Evolutionary conservation across 2,329 filamentous ascomycete species (phyloP).

Genomic region (Juglanconis juglandina): DNA sequence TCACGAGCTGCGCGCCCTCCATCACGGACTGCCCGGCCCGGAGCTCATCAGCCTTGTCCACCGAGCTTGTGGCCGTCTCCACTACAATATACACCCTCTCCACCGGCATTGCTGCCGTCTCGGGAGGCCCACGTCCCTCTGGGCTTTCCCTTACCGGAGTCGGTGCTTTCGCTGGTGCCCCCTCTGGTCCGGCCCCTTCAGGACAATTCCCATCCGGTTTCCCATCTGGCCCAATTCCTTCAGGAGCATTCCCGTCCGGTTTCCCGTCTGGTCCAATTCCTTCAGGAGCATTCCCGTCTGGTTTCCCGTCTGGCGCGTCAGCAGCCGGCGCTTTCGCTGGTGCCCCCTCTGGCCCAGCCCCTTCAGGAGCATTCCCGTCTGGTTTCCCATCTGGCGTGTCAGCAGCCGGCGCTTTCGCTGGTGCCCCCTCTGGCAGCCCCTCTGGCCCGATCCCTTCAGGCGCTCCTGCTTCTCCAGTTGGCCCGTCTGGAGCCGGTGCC

Average conservation of each 20-base stretch:
- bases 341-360: not conserved
- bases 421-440: not conserved
- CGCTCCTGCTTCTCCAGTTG: not conserved
- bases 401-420: not conserved
- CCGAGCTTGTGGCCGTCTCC: constrained; percentile 11
- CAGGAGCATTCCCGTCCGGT: not conserved
- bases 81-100: constrained; percentile 11
- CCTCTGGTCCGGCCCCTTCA: not conserved
- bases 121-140: not conserved
- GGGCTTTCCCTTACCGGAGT: not conserved
- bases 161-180: not conserved
- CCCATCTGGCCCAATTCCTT: not conserved
- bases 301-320: not conserved
- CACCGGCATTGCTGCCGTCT: not conserved
- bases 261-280: not conserved
- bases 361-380: not conserved
- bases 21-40: constrained; percentile 16
- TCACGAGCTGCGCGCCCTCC: constrained; percentile 15
- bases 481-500: not conserved
- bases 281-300: not conserved
- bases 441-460: not conserved
- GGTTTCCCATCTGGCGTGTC: not conserved
- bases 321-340: not conserved
- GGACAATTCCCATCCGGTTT: not conserved
- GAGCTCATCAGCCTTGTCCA: constrained; percentile 10